Base-by-base conservation (phyloP, 1,139 yeast genomes). In the Kodamaea fungicola region DNA sequence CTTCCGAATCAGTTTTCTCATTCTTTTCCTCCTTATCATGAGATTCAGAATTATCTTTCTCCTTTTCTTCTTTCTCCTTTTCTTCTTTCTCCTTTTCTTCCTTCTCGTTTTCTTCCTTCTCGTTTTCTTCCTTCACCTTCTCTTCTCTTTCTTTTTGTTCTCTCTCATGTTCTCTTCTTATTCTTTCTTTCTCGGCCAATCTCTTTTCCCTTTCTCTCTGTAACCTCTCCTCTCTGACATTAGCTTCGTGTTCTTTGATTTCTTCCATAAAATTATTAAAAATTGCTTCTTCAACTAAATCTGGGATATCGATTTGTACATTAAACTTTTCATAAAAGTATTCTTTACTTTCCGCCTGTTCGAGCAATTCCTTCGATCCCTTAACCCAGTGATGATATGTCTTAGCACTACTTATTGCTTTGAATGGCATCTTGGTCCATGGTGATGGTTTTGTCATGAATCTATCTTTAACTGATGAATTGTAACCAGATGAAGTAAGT, bases 351-450 rank as follows among this genome's bases (percentile, higher is more conserved):
- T 62, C 61, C 21, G 68, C 63, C 28, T 60, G 60, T 39, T 64
- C 69, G 33, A 71, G 57, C 6, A 71, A 53, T 38, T 76, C 83
- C 41, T 69, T 73, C 2, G 83, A 71, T 1, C 95, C 95, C 45
- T 87, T 81, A 5, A 82, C 90, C 98, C 98, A 94, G 60, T 92
- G 98, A 39, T 69, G 65, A 32, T 90, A 67, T 3, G 61, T 45
- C 30, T 62, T 62, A 30, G 62, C 78, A 34, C 74, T 77, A 1
- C 55, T 55, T 35, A 81, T 66, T 6, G 74, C 69, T 6, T 49
- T 67, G 55, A 92, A 92, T 6, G 72, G 66, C 31, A 76, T 72
- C 58, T 77, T 68, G 0, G 79, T 73, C 98, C 98, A 92, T 1
- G 96, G 90, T 0, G 92, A 76, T 0, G 88, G 84, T 47, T 78